These are phyloP conservation scores for Panicum virgatum DNA, from an alignment of 202 grass and related monocot species.

Conservation along the genomic window DNA sequence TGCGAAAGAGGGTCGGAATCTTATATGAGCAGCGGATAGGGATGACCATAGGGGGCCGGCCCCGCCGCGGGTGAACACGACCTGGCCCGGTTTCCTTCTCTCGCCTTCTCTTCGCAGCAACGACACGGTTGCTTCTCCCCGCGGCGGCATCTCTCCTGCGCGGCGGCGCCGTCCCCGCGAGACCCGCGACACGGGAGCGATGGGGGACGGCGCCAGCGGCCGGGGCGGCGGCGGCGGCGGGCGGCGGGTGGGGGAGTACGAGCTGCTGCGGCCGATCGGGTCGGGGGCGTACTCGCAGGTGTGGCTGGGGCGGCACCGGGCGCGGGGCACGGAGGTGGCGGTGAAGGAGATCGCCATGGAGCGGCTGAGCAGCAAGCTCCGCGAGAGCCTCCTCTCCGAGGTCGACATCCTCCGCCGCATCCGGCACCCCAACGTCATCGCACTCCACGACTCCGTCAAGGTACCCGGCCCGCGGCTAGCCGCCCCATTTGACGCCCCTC, in stretches of 20 bases:
- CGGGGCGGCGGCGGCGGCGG: slow-evolving; percentile 37
- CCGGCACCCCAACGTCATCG: slow-evolving; percentile 86
- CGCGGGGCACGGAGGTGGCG: slow-evolving; percentile 64
- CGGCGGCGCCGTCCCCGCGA: slow-evolving; percentile 4
- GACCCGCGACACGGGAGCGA: slow-evolving; percentile 8
- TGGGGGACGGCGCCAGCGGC: slow-evolving; percentile 39
- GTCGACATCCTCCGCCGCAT: slow-evolving; percentile 84
- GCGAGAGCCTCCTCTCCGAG: slow-evolving; percentile 89
- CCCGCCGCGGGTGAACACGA: slow-evolving; percentile 44
- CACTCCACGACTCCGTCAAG: slow-evolving; percentile 74
- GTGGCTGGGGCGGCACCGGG: slow-evolving; percentile 63
- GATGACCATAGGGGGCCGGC: slow-evolving; percentile 44
- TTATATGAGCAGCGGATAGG: slow-evolving; percentile 40
- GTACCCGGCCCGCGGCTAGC: slow-evolving; percentile 29
- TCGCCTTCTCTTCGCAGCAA: slow-evolving; percentile 39
- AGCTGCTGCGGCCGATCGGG: slow-evolving; percentile 66
- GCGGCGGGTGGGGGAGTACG: slow-evolving; percentile 88
- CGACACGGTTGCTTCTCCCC: slow-evolving; percentile 53
- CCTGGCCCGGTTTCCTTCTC: slow-evolving; percentile 13
- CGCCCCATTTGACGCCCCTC: not conserved
- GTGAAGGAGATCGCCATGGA: slow-evolving; percentile 94
- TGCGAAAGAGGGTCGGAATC: slow-evolving; percentile 47
- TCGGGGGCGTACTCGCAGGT: slow-evolving; percentile 86
- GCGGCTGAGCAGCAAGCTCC: slow-evolving; percentile 77
- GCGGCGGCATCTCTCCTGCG: slow-evolving; percentile 40